Base-by-base conservation (phyloP, 1,284 basidiomycete genomes). In the Porphyrellus sp. region DNA sequence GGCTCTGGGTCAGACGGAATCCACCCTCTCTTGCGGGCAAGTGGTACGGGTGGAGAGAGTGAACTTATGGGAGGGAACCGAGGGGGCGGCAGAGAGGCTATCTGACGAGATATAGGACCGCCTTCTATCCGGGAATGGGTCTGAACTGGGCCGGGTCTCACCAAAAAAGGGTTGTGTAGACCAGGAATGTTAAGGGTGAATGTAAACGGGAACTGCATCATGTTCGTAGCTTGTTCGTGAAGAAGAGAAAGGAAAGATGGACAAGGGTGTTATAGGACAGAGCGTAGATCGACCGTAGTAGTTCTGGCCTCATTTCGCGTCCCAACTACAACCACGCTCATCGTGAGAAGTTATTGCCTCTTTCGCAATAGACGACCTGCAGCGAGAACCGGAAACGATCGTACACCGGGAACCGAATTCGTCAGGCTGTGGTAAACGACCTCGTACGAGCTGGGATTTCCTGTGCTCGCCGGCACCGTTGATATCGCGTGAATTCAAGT, bases 21-120 rank as follows among this genome's bases (percentile, higher is more conserved):
- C 86, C 86, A 89, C 46, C 83, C 83, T 63, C 86, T 73, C 67
- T 89, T 89, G 49, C 78, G 72, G 18, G 77, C 74, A 42, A 75
- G 60, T 15, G 76, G 78, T 15, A 64, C 56, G 6, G 71, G 57
- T 0, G 60, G 53, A 11, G 63, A 57, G 46, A 67, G 64, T 3
- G 71, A 55, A 41, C 43, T 60, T 9, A 48, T 24, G 3, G 52
- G 59, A 18, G 52, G 50, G 8, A 65, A 62, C 31, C 42, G 50
- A 5, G 71, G 60, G 27, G 69, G 52, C 18, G 73, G 64, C 47
- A 71, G 66, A 44, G 58, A 34, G 9, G 20, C 12, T 21, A 52
- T 51, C n/a, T 49, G 57, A 12, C 45, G 59, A 38, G 54, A 61
- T 46, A 54, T 58, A 52, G 53, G 16, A 49, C 49, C 54, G 45